These are phyloP conservation scores for Colletotrichum higginsianum DNA, from an alignment of 2,329 filamentous ascomycete genomes.

Conservation along the genomic window DNA sequence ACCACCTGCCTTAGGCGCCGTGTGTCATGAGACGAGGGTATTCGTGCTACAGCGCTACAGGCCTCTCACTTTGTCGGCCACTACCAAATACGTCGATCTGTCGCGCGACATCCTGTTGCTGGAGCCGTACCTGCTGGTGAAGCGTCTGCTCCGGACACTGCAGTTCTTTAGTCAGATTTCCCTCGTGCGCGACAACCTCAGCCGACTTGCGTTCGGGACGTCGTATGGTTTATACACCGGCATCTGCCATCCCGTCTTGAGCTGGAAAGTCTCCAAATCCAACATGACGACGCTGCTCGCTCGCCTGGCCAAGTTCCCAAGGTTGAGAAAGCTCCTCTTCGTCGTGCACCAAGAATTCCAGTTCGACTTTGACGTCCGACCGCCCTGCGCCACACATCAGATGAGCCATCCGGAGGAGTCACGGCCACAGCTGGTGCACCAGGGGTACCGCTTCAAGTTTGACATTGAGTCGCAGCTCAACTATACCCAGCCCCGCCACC, in stretches of 20 bases:
- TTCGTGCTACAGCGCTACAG: slow-evolving; percentile 60
- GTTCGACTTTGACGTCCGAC: slow-evolving; percentile 57
- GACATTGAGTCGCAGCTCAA: slow-evolving; percentile 64
- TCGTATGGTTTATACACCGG: slow-evolving; percentile 63
- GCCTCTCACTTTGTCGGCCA: slow-evolving; percentile 59
- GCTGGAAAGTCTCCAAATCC: slow-evolving; percentile 59
- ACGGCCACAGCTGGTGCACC: slow-evolving; percentile 58
- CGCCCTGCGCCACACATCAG: slow-evolving; percentile 43
- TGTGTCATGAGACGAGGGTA: slow-evolving; percentile 61
- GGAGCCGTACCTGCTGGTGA: slow-evolving; percentile 64
- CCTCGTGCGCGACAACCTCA: slow-evolving; percentile 57
- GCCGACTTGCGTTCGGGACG: slow-evolving; percentile 61
- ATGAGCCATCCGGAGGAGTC: slow-evolving; percentile 42
- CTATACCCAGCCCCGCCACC: slow-evolving; percentile 57
- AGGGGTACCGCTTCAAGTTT: slow-evolving; percentile 63
- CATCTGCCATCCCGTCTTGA: slow-evolving; percentile 61
- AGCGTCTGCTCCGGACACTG: slow-evolving; percentile 61
- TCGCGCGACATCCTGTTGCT: slow-evolving; percentile 62
- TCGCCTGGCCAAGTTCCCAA: slow-evolving; percentile 57
- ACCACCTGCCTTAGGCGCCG: slow-evolving; percentile 59
- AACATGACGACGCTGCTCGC: slow-evolving; percentile 61
- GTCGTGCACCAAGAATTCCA: slow-evolving; percentile 65
- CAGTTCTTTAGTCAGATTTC: slow-evolving; percentile 63
- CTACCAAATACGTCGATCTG: slow-evolving; percentile 64
- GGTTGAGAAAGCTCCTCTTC: slow-evolving; percentile 59